Percentiles rank a stretch among this genome's conserved stretches.
These are phyloP conservation scores for Candida loeiensis DNA, from an alignment of 805 yeast species.

Conservation along the genomic window DNA sequence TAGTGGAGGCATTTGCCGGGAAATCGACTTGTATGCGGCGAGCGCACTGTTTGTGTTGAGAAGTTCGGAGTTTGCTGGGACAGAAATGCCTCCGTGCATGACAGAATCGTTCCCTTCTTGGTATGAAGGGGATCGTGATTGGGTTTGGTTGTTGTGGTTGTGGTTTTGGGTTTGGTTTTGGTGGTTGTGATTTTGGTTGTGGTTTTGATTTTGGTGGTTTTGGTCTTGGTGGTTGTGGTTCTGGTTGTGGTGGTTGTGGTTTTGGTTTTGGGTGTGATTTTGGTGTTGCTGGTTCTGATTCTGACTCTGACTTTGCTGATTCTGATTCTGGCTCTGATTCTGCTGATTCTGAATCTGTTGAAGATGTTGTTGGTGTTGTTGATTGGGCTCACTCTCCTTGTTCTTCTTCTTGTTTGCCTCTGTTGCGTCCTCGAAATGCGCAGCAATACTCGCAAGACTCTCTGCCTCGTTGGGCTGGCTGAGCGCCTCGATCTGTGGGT, in stretches of 20 bases:
- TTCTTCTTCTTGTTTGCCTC: constrained; percentile 13
- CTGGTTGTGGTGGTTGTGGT: neutral
- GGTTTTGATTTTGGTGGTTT: neutral
- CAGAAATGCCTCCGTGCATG: constrained; percentile 13
- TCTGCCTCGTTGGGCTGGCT: constrained; percentile 19
- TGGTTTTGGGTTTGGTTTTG: neutral
- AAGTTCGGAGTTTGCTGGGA: constrained; percentile 43
- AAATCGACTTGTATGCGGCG: constrained; percentile 41
- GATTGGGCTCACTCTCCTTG: neutral
- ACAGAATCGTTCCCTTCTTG: neutral
- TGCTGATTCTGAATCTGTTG: constrained; percentile 7
- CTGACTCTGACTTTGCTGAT: constrained; percentile 2
- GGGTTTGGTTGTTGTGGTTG: neutral
- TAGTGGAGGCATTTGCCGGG: constrained; percentile 35
- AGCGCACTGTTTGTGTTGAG: constrained; percentile 38
- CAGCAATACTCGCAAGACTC: constrained; percentile 30
- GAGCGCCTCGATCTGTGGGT: constrained; percentile 1
- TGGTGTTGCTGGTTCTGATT: constrained; percentile 2
- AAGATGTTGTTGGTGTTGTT: neutral
- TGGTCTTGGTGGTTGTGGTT: neutral
- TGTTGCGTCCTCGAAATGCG: constrained; percentile 32
- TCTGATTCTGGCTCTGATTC: neutral
- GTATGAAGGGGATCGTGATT: neutral
- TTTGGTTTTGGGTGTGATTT: neutral
- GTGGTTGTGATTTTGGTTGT: neutral